Evolutionary conservation across 352 stramenopile genomes (phyloP), one percentile per base, ranked within the genome.

Genomic region (Phytophthora pisi): DNA sequence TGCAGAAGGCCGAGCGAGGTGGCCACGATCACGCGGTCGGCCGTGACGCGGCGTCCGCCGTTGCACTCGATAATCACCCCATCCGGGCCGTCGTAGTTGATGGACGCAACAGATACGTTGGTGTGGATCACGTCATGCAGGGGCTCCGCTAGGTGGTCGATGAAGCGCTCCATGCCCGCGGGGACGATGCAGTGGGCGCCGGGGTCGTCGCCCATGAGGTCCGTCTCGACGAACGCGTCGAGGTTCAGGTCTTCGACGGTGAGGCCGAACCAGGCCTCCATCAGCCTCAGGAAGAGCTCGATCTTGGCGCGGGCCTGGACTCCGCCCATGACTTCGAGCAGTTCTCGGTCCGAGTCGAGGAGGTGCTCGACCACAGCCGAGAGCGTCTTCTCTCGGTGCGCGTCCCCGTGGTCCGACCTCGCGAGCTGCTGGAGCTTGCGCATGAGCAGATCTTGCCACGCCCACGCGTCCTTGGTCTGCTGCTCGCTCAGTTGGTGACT

Each of bases 231-330:
- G 18, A 76, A 78, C 13, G 59, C 51, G 57, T 79, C 63, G 10
- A 79, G 57, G 50, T 75, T 74, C 34, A 75, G 36, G n/a, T 75
- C 66, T 1, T 78, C 71, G 18, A 56, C 53, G 9, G 71, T 75
- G 34, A 74, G 66, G 0, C 70, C 70, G 66, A 90, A 86, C 78
- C 80, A 90, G n/a, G 75, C 71, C 68, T 90, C 79, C 49, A 86
- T 77, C 23, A 86, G 58, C 50, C 62, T 63, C 36, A 71, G 16
- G 62, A 74, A 71, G n/a, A 74, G n/a, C 13, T 68, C 46, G 2
- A 74, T 31, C 24, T 61, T 70, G 6, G 63, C 40, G 3, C 57
- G 62, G 43, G 67, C 56, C 16, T 57, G 67, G n/a, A 16, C 62
- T 15, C 45, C 62, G 9, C 28, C 51, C 67, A 71, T 64, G 16